These are phyloP conservation scores for Aspergillus funiculosus DNA, from an alignment of 495 filamentous ascomycete genomes.

Conservation along the genomic window DNA sequence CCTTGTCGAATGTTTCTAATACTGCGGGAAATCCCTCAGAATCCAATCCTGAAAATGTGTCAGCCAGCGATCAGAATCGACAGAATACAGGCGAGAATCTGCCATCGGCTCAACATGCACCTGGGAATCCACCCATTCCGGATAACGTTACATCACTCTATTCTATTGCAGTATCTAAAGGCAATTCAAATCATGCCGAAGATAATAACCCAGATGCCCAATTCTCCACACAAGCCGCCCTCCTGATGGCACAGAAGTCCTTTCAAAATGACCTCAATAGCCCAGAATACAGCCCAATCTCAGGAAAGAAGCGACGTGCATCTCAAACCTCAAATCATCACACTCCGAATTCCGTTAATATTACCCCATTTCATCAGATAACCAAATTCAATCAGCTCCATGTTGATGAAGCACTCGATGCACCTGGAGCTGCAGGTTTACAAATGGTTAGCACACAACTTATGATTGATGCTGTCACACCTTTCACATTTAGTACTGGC, in stretches of 20 bases:
- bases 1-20: slow-evolving; percentile 18
- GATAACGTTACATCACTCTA: slow-evolving; percentile 37
- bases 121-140: slow-evolving; percentile 22
- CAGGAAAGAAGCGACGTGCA: slow-evolving; percentile 16
- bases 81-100: slow-evolving; percentile 29
- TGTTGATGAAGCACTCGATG: slow-evolving; percentile 1
- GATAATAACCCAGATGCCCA: slow-evolving; percentile 31
- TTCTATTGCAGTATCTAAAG: slow-evolving; percentile 30
- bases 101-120: slow-evolving; percentile 38
- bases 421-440: slow-evolving; percentile 12
- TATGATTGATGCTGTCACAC: slow-evolving; percentile 46
- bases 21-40: slow-evolving; percentile 14
- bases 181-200: slow-evolving; percentile 15
- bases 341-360: slow-evolving; percentile 19
- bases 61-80: slow-evolving; percentile 11
- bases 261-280: slow-evolving; percentile 44
- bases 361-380: slow-evolving; percentile 33
- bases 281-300: slow-evolving; percentile 19
- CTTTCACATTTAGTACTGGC: slow-evolving; percentile 43
- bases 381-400: slow-evolving; percentile 10
- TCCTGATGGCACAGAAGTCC: slow-evolving; percentile 42
- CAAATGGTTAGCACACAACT: slow-evolving; percentile 45
- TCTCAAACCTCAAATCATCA: slow-evolving; percentile 13
- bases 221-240: slow-evolving; percentile 46
- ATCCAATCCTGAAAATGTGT: slow-evolving; percentile 6